Conservation (phyloP, 345 rosid species). For the Corymbia maculata region DNA sequence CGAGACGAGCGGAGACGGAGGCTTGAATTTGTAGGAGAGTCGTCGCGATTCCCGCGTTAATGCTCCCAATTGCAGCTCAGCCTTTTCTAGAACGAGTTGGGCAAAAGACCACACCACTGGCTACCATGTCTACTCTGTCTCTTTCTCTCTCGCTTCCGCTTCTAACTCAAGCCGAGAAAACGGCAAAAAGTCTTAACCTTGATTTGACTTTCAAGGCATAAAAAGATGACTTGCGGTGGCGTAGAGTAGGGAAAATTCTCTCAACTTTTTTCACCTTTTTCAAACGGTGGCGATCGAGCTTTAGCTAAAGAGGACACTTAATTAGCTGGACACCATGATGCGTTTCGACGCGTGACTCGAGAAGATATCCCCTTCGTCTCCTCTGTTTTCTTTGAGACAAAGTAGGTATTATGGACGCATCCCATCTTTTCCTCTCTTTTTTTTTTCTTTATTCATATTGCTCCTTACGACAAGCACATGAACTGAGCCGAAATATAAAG, state of each 20-base stretch:
- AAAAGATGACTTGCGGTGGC: not conserved
- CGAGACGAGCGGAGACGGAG: not conserved
- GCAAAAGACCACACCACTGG: not conserved
- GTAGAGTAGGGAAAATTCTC: not conserved
- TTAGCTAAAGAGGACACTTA: not conserved
- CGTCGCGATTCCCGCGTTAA: not conserved
- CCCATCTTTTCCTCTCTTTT: not conserved
- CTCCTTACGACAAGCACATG: not conserved
- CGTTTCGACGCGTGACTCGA: not conserved
- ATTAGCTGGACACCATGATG: not conserved
- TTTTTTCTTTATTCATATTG: not conserved
- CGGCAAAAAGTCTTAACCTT: not conserved
- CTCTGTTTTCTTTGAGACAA: not conserved
- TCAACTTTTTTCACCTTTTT: not conserved
- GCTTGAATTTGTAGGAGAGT: not conserved
- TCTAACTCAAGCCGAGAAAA: no score
- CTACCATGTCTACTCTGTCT: not conserved
- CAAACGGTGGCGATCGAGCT: not conserved
- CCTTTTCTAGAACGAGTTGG: not conserved
- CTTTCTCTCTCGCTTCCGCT: no score
- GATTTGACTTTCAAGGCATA: not conserved
- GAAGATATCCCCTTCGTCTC: not conserved
- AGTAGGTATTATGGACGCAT: not conserved
- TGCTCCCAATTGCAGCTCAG: not conserved
- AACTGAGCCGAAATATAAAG: not conserved